Percentiles rank a stretch among this genome's conserved stretches.
These are phyloP conservation scores for Stentor roeselii DNA, from an alignment of 73 alveolate species.

Conservation along the genomic window DNA sequence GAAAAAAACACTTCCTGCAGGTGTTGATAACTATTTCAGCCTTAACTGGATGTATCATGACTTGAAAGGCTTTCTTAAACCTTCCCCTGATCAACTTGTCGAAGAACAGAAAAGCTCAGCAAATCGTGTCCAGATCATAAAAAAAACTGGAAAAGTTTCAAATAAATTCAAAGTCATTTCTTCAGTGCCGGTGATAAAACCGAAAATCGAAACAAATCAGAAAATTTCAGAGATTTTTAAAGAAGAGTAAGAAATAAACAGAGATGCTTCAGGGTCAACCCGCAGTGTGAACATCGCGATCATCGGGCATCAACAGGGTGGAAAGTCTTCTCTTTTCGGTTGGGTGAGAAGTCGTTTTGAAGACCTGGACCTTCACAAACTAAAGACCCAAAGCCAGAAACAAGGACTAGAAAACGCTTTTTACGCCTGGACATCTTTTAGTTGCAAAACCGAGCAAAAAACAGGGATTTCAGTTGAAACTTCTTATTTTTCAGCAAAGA, in stretches of 20 bases:
- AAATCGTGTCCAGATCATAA: neutral
- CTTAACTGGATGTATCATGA: neutral
- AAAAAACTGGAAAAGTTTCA: neutral
- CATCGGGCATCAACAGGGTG: neutral
- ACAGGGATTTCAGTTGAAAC: neutral
- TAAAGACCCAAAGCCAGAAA: neutral
- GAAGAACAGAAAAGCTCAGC: neutral
- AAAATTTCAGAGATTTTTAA: neutral
- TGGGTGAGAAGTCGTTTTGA: neutral
- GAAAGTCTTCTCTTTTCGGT: neutral
- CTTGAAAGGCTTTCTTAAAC: neutral
- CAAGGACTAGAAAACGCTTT: neutral
- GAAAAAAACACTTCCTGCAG: neutral
- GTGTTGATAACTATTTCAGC: neutral
- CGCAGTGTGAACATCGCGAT: too few relatives aligned
- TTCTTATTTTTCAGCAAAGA: neutral
- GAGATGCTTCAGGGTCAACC: too few relatives aligned
- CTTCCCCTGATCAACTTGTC: neutral
- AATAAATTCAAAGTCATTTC: too few relatives aligned
- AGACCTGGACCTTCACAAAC: neutral
- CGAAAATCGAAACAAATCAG: neutral
- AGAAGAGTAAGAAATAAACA: neutral
- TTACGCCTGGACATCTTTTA: neutral
- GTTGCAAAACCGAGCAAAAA: neutral
- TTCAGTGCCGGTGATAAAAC: neutral